Evolutionary conservation across 2,329 filamentous ascomycete species (phyloP).

Genomic region (Pseudocercospora musae): DNA sequence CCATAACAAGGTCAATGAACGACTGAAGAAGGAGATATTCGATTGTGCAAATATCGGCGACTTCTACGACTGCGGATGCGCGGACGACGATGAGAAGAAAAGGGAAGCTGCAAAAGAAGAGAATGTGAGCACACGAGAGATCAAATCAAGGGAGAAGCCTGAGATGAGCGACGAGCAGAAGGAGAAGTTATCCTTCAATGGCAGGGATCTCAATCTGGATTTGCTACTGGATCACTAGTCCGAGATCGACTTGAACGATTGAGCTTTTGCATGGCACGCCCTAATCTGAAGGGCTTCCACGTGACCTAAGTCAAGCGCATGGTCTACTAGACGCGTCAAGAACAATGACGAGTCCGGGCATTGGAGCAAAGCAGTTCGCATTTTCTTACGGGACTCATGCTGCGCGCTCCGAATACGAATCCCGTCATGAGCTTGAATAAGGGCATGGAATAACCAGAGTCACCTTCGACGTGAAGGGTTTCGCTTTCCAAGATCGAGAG

Average conservation of each 20-base stretch:
- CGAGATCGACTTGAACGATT: not conserved
- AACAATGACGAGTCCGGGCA: no score
- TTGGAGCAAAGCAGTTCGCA: no score
- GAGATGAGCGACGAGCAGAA: constrained; percentile 31
- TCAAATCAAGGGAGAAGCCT: constrained; percentile 20
- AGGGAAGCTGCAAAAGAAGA: constrained; percentile 9
- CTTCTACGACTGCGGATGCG: constrained; percentile 66
- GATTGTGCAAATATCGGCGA: constrained; percentile 64
- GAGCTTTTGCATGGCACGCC: not conserved
- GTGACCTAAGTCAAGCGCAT: not conserved
- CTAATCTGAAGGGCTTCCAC: not conserved
- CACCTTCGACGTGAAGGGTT: not conserved
- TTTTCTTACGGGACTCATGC: no score
- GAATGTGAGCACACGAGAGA: constrained; percentile 11
- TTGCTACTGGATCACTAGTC: constrained; percentile 14
- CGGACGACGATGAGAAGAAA: constrained; percentile 46
- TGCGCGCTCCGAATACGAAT: not conserved
- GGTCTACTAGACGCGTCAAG: not conserved
- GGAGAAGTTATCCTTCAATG: constrained; percentile 31
- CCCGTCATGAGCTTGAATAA: not conserved
- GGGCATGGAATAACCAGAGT: not conserved
- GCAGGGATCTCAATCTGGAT: constrained; percentile 32
- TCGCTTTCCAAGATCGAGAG: no score
- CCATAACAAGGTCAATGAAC: constrained; percentile 64
- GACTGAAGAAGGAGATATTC: constrained; percentile 58